Percentiles rank a stretch among this genome's conserved stretches.
Evolutionary conservation across 2,329 filamentous ascomycete species (phyloP).

Genomic region (Penicillium palitans): DNA sequence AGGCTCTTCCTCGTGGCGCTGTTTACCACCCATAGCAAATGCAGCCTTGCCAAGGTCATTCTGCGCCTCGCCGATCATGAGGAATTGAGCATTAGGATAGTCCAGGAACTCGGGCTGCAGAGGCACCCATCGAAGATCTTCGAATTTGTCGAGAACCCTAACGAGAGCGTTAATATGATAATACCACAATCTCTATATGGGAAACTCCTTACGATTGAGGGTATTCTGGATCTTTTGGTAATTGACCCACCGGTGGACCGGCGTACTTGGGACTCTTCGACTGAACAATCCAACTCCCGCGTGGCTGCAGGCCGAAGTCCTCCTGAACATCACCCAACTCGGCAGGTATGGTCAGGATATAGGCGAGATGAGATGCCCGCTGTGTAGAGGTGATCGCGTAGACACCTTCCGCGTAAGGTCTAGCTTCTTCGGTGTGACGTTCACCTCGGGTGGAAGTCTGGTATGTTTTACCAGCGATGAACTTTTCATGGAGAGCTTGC

Average conservation of each 20-base stretch:
- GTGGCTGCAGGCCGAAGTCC: slow-evolving; percentile 68
- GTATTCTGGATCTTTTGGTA: slow-evolving; percentile 68
- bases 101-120: slow-evolving; percentile 72
- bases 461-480: slow-evolving; percentile 68
- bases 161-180: neutral
- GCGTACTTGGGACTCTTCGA: slow-evolving; percentile 75
- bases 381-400: slow-evolving; percentile 76
- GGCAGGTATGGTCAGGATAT: slow-evolving; percentile 73
- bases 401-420: slow-evolving; percentile 78
- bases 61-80: slow-evolving; percentile 67
- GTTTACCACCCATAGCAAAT: slow-evolving; percentile 45
- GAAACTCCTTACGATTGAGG: slow-evolving; percentile 60
- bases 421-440: slow-evolving; percentile 67
- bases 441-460: slow-evolving; percentile 73
- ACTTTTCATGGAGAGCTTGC: slow-evolving; percentile 68
- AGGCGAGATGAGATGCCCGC: slow-evolving; percentile 73
- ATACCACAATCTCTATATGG: too few species aligned
- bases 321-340: slow-evolving; percentile 70
- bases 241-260: slow-evolving; percentile 62
- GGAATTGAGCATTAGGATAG: slow-evolving; percentile 71
- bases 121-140: slow-evolving; percentile 70
- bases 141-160: slow-evolving; percentile 71
- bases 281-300: slow-evolving; percentile 75
- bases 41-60: slow-evolving; percentile 38
- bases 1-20: slow-evolving; percentile 61